These are phyloP conservation scores for Fusarium acutatum DNA, from an alignment of 2,329 filamentous ascomycete genomes.

Conservation along the genomic window DNA sequence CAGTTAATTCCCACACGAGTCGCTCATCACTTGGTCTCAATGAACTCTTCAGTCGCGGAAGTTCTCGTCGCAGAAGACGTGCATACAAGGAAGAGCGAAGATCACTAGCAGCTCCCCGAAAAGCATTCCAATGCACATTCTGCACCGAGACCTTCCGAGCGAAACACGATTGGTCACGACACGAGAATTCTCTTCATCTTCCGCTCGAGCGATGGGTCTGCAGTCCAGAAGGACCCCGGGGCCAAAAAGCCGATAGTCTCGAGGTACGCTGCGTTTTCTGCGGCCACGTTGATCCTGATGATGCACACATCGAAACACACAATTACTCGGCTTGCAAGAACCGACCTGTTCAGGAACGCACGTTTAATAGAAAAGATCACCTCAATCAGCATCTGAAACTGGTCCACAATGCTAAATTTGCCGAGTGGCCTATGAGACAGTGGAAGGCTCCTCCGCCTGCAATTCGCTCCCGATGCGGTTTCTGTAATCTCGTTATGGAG, in stretches of 20 bases:
- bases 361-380: constrained; percentile 55
- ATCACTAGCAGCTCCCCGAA: constrained; percentile 15
- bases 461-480: constrained; percentile 52
- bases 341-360: constrained; percentile 54
- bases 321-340: constrained; percentile 58
- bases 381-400: constrained; percentile 52
- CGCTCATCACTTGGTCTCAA: constrained; percentile 25
- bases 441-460: constrained; percentile 50
- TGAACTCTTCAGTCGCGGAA: constrained; percentile 21
- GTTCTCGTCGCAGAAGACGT: constrained; percentile 23
- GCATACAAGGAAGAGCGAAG: constrained; percentile 30
- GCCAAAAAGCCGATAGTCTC: constrained; percentile 48
- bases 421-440: constrained; percentile 38
- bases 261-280: constrained; percentile 50
- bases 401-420: constrained; percentile 52
- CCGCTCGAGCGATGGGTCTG: constrained; percentile 58
- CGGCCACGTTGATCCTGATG: constrained; percentile 43
- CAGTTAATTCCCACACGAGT: constrained; percentile 28
- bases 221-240: constrained; percentile 44
- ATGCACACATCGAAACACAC: constrained; percentile 48
- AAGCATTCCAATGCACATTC: constrained; percentile 54
- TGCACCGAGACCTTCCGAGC: constrained; percentile 56
- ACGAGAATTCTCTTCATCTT: constrained; percentile 57
- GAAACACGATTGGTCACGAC: constrained; percentile 58
- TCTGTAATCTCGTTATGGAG: constrained; percentile 48